Evolutionary conservation across 306 rosid genomes (phyloP).

Genomic region (Sophora flavescens): DNA sequence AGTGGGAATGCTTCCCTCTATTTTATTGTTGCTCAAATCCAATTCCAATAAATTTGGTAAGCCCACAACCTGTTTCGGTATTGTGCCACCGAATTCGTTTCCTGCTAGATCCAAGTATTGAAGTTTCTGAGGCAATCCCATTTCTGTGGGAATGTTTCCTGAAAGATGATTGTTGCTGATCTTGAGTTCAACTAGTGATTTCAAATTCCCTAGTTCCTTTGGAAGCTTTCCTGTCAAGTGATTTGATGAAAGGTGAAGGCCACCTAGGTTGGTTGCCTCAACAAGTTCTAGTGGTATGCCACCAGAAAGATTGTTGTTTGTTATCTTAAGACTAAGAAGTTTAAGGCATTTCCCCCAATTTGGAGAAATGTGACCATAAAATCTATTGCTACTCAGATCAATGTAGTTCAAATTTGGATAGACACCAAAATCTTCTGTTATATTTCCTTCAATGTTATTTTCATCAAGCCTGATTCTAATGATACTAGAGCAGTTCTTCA

Average conservation of each 20-base stretch:
- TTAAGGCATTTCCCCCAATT: neutral
- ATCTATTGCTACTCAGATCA: conserved; percentile 34
- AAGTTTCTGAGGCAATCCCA: conserved; percentile 32
- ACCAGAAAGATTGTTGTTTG: conserved; percentile 17
- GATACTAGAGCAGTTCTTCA: conserved; percentile 17
- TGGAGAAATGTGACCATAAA: conserved; percentile 25
- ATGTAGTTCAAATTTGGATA: conserved; percentile 39
- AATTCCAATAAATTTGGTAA: conserved; percentile 6
- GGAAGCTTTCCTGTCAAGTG: conserved; percentile 51
- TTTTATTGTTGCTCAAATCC: conserved; percentile 44
- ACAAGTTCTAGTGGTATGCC: conserved; percentile 40
- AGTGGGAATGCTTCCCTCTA: conserved; percentile 45
- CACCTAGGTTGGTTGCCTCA: conserved; percentile 20
- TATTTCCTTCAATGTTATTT: conserved; percentile 43
- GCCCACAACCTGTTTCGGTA: conserved; percentile 21
- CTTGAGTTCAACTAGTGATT: neutral
- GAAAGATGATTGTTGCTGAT: conserved; percentile 28
- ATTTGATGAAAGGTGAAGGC: conserved; percentile 50
- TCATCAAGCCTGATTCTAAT: conserved; percentile 30
- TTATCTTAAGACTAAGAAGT: neutral
- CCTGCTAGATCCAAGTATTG: conserved; percentile 37
- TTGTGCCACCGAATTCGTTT: conserved; percentile 45
- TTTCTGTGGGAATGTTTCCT: conserved; percentile 43
- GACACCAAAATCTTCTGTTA: conserved; percentile 33
- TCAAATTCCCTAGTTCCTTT: conserved; percentile 44